Evolutionary conservation across 495 filamentous ascomycete genomes (phyloP).

Genomic region (Aspergillus nidulans): DNA sequence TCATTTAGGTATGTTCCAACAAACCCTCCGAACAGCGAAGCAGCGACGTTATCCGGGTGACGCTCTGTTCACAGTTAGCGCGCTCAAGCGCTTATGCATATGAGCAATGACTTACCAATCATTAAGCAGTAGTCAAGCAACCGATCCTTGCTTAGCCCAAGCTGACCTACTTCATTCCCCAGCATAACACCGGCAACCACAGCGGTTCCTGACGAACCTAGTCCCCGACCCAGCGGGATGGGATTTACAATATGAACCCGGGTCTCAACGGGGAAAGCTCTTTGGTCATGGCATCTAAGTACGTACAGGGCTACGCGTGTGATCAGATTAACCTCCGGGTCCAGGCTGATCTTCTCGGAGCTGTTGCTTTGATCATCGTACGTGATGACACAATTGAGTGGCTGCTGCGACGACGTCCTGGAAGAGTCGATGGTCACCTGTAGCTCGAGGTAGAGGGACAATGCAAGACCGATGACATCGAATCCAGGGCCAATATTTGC

Average conservation of each 20-base stretch:
- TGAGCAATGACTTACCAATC: slow-evolving; percentile 56
- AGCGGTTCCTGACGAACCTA: slow-evolving; percentile 89
- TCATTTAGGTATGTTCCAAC: slow-evolving; percentile 93
- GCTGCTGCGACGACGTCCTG: slow-evolving; percentile 46
- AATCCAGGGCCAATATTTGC: slow-evolving; percentile 97
- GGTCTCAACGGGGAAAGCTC: slow-evolving; percentile 78
- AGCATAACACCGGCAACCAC: slow-evolving; percentile 91
- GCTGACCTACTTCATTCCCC: slow-evolving; percentile 79
- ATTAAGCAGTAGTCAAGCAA: slow-evolving; percentile 94
- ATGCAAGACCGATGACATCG: slow-evolving; percentile 91
- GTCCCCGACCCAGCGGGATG: slow-evolving; percentile 83
- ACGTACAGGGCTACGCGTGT: slow-evolving; percentile 90
- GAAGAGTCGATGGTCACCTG: slow-evolving; percentile 63
- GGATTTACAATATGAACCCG: slow-evolving; percentile 88
- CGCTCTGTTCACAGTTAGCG: slow-evolving; percentile 52
- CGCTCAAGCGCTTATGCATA: neutral
- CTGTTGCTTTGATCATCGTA: slow-evolving; percentile 82
- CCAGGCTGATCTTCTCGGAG: slow-evolving; percentile 66
- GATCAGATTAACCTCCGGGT: slow-evolving; percentile 80
- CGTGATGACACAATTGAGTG: slow-evolving; percentile 81
- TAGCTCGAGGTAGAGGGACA: slow-evolving; percentile 86
- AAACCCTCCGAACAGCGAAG: slow-evolving; percentile 93
- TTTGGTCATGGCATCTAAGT: slow-evolving; percentile 79
- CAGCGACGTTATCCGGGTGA: slow-evolving; percentile 95
- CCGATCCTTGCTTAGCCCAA: slow-evolving; percentile 73